Evolutionary conservation across 768 basidiomycete genomes (phyloP).

Genomic region (Suillus subaureus): DNA sequence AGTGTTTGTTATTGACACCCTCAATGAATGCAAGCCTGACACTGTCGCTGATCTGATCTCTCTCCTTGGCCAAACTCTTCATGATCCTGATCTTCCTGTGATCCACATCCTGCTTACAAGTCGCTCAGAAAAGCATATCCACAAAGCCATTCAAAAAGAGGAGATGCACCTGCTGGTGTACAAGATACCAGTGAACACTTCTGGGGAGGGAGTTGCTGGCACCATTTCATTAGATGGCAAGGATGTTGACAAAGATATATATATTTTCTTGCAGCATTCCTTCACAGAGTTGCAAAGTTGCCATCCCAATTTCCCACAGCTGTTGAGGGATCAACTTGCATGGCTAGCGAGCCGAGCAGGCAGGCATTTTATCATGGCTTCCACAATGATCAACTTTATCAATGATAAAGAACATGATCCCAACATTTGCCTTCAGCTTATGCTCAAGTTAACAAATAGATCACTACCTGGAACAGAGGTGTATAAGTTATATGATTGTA

Average conservation of each 20-base stretch:
- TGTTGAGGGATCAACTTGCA: too few species aligned
- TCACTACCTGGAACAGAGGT: too few species aligned
- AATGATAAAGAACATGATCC: too few species aligned
- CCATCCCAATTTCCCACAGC: too few species aligned
- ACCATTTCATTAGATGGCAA: background rate
- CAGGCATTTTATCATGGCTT: too few species aligned
- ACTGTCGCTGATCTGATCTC: background rate
- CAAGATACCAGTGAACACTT: background rate
- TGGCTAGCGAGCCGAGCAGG: too few species aligned
- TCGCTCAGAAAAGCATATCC: too few species aligned
- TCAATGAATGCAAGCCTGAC: background rate
- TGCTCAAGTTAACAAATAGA: too few species aligned
- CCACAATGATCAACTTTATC: too few species aligned
- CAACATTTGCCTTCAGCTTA: too few species aligned
- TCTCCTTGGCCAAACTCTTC: background rate
- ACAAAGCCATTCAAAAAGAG: background rate
- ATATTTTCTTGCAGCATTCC: background rate
- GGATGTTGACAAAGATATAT: background rate
- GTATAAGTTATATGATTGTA: too few species aligned
- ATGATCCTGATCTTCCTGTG: background rate
- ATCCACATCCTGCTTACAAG: background rate
- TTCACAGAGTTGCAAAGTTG: too few species aligned
- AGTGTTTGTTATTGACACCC: background rate
- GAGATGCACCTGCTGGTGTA: background rate
- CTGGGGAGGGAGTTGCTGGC: background rate